Evolutionary conservation across 768 basidiomycete genomes (phyloP).

Genomic region (Candolleomyces eurysporus): DNA sequence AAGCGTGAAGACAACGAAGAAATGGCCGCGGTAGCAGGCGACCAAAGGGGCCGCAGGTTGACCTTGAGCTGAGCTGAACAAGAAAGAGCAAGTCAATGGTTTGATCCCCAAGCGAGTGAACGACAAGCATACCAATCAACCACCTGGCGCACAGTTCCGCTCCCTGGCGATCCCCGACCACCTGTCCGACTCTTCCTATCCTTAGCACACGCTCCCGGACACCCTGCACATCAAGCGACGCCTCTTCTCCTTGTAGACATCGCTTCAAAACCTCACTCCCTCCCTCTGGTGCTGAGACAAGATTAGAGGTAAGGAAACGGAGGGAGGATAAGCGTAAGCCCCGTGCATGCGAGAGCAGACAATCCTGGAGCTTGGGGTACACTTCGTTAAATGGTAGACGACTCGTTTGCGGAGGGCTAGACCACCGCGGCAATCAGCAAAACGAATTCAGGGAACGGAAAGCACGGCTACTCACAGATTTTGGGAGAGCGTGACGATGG

Average conservation of each 20-base stretch:
- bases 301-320: constrained; percentile 55
- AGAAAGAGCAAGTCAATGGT: not conserved
- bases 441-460: not conserved
- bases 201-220: constrained; percentile 82
- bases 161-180: constrained; percentile 54
- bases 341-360: constrained; percentile 73
- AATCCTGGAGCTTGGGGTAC: constrained; percentile 49
- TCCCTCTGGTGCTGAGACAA: constrained; percentile 42
- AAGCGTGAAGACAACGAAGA: constrained; percentile 51
- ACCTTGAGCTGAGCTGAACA: constrained; percentile 83
- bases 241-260: constrained; percentile 79
- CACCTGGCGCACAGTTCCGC: constrained; percentile 69
- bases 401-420: constrained; percentile 22
- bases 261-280: constrained; percentile 55
- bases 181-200: constrained; percentile 68
- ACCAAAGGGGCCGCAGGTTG: constrained; percentile 88
- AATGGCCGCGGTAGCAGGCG: constrained; percentile 71
- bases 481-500: constrained; percentile 35
- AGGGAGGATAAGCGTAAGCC: constrained; percentile 62
- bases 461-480: constrained; percentile 41
- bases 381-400: constrained; percentile 43
- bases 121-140: constrained; percentile 57
- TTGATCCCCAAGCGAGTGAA: not conserved
- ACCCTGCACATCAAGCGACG: constrained; percentile 73
- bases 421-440: not conserved